These are phyloP conservation scores for Puccinia novopanici DNA, from an alignment of 1,284 basidiomycete species.

Conservation along the genomic window DNA sequence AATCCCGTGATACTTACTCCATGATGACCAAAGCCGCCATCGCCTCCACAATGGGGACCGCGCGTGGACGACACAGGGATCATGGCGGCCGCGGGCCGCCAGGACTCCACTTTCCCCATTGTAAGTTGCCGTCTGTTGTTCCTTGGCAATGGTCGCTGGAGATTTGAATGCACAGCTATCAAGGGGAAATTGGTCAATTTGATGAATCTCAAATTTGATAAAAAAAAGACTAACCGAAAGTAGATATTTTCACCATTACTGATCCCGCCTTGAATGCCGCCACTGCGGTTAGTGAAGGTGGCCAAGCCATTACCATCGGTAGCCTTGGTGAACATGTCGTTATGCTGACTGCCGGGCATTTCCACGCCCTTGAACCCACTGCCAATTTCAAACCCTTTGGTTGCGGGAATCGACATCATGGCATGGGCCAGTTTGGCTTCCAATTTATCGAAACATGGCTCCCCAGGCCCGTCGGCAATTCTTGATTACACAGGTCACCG, in stretches of 20 bases:
- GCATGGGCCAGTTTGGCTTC: slow-evolving; percentile 95
- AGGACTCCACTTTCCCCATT: slow-evolving; percentile 83
- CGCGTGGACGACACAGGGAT: slow-evolving; percentile 92
- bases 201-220: not conserved
- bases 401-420: slow-evolving; percentile 98
- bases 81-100: slow-evolving; percentile 88
- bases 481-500: slow-evolving; percentile 94
- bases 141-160: slow-evolving; percentile 93
- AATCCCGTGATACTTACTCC: slow-evolving; percentile 63
- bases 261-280: slow-evolving; percentile 97
- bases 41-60: slow-evolving; percentile 96
- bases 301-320: slow-evolving; percentile 70
- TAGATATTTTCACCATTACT: slow-evolving; percentile 97
- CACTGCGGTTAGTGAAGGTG: slow-evolving; percentile 92
- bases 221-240: slow-evolving; percentile 70
- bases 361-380: slow-evolving; percentile 96
- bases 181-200: not conserved
- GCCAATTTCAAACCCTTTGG: slow-evolving; percentile 97
- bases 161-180: slow-evolving; percentile 93
- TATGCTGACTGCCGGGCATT: slow-evolving; percentile 88
- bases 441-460: slow-evolving; percentile 98
- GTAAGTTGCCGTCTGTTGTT: slow-evolving; percentile 87
- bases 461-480: slow-evolving; percentile 80
- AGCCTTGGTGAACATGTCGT: slow-evolving; percentile 79
- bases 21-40: slow-evolving; percentile 96